Conservation (phyloP, 805 yeast genomes). For the Yarrowia sp. region DNA sequence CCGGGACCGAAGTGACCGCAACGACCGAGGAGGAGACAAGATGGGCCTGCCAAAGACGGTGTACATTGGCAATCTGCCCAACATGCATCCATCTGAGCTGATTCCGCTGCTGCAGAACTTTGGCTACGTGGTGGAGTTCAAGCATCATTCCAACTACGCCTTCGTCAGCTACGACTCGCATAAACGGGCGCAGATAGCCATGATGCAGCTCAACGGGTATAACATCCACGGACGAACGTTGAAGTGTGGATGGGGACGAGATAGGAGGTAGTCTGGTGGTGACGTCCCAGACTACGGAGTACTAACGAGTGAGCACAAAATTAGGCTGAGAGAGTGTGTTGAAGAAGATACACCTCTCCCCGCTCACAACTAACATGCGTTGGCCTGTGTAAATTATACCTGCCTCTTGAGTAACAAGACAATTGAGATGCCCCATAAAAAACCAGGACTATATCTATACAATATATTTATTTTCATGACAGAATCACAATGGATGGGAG, state of each 20-base stretch:
- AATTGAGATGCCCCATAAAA: neutral
- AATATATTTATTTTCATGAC: constrained; percentile 11
- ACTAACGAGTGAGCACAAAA: neutral
- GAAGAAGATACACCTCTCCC: neutral
- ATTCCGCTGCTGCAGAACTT: constrained; percentile 77
- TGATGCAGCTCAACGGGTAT: constrained; percentile 72
- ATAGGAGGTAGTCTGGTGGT: neutral
- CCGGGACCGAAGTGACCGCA: constrained; percentile 9
- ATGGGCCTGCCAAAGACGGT: constrained; percentile 68
- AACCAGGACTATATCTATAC: constrained; percentile 4
- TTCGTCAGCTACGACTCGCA: constrained; percentile 87
- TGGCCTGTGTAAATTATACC: constrained; percentile 1
- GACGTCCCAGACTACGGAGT: no score
- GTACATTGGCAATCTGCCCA: constrained; percentile 83
- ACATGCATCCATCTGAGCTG: constrained; percentile 73
- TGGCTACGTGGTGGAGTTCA: constrained; percentile 82
- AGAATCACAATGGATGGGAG: no score
- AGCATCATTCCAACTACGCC: constrained; percentile 84
- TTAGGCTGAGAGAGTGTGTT: neutral
- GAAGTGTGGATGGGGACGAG: constrained; percentile 88
- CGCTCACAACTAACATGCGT: neutral
- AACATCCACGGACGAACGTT: constrained; percentile 75
- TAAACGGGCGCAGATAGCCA: constrained; percentile 88
- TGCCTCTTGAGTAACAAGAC: neutral
- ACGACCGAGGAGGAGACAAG: neutral